Evolutionary conservation across 192 early-diverging fungal genomes (phyloP), one percentile per base, ranked within the genome.

Genomic region (Dissophora ornata): DNA sequence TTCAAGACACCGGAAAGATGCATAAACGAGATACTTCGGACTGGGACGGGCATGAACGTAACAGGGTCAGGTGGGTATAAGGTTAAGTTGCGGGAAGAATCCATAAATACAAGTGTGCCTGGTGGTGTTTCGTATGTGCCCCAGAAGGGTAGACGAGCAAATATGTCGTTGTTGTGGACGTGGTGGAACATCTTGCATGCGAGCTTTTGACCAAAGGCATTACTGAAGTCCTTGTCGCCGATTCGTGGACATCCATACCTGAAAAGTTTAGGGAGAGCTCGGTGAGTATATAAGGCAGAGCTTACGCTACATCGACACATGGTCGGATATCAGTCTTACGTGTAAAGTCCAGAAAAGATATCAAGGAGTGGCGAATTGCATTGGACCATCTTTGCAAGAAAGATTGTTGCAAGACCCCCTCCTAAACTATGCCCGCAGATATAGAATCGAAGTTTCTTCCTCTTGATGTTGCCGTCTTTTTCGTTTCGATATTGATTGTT

Each of bases 121-220:
- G 85, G 85, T n/a, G 82, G 83, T 3, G 80, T 85, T 15, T 81
- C 81, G 54, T 74, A 82, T 16, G 73, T 24, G 33, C 55, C 51
- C 80, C 80, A 82, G 1, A 57, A 67, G 0, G 80, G 80, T 10
- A 82, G 38, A 18, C 80, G 69, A 0, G 75, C 45, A 33, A 79
- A 67, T 36, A 82, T 62, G 24, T 83, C 85, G 56, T 87, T 87
- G 46, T 87, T 87, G 26, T 85, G 74, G 24, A 78, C 81, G 30
- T 87, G 85, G 56, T 87, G 82, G 36, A 87, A 87, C 50, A 87
- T 87, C 36, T 83, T 85, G 51, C 79, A 83, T 10, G 82, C 69
- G 16, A 87, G 40, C 38, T 79, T 67, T 19, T 69, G 42, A 24
- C 79, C 80, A 25, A 87, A 87, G 1, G 77, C 64, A 47, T 74